Percentiles rank a stretch among this genome's conserved stretches.
Evolutionary conservation across 305 asterid genomes (phyloP).

Genomic region (Fraxinus albicans): DNA sequence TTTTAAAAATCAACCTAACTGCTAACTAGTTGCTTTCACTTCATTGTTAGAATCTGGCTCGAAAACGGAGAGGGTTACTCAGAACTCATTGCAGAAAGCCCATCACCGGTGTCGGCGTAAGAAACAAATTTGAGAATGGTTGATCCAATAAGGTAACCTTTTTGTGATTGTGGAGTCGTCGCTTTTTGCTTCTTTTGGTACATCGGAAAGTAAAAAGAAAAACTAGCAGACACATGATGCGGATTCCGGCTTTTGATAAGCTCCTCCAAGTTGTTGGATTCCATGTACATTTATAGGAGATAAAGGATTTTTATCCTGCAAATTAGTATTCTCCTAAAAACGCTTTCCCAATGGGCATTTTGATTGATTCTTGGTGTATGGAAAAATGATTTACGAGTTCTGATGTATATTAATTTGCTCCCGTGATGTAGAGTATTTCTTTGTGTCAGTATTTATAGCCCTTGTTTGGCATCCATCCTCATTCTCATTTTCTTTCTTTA

Average conservation of each 20-base stretch:
- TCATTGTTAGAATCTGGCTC: constrained; percentile 44
- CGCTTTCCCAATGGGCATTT: background rate
- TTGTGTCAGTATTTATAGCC: background rate
- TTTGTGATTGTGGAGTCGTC: background rate
- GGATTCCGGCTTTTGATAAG: background rate
- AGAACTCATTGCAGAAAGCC: constrained; percentile 79
- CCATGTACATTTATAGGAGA: background rate
- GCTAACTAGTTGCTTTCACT: background rate
- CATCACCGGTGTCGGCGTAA: constrained; percentile 91
- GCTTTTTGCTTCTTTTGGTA: background rate
- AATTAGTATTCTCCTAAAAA: background rate
- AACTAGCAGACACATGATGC: background rate
- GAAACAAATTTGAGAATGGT: constrained; percentile 77
- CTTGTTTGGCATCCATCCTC: no score
- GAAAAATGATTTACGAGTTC: background rate
- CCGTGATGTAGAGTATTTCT: background rate
- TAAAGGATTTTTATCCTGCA: background rate
- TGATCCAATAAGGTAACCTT: constrained; percentile 26
- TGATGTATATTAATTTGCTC: background rate
- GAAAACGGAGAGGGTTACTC: constrained; percentile 61
- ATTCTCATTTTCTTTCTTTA: no score
- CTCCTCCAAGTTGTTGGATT: background rate
- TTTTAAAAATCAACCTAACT: background rate
- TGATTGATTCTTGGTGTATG: background rate
- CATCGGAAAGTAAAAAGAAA: background rate